Percentiles rank a stretch among this genome's conserved stretches.
Conservation (phyloP, 2,329 filamentous ascomycete genomes). For the Beauveria australis region DNA sequence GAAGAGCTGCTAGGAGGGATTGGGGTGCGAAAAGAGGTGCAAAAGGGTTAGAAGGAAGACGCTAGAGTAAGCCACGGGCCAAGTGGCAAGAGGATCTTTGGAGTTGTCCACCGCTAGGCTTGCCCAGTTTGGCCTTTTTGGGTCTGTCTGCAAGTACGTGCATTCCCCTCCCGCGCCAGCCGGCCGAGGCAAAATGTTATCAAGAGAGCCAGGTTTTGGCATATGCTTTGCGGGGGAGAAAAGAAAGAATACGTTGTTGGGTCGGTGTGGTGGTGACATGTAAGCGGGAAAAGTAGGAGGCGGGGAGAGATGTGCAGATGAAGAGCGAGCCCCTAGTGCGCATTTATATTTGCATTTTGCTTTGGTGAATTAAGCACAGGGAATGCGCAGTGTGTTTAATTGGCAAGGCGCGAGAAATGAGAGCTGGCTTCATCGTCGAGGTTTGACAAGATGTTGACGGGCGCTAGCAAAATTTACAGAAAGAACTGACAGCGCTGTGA, state of each 20-base stretch:
- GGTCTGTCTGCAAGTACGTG: background rate
- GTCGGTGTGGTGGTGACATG: background rate
- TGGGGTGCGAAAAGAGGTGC: background rate
- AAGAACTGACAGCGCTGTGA: background rate
- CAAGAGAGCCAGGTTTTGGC: background rate
- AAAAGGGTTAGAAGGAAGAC: background rate
- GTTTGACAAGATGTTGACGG: background rate
- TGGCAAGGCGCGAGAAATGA: background rate
- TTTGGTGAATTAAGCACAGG: too few species aligned
- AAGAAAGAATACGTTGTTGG: background rate
- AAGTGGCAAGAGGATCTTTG: background rate
- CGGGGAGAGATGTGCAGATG: background rate
- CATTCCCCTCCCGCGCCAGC: background rate
- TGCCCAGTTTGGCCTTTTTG: too few species aligned
- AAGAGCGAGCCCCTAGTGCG: background rate
- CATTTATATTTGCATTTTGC: background rate
- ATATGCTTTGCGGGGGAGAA: background rate
- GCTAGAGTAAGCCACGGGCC: background rate
- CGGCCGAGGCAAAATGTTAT: background rate
- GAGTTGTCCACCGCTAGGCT: too few species aligned
- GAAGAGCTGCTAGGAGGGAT: background rate
- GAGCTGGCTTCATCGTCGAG: background rate
- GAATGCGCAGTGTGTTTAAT: background rate
- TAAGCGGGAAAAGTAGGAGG: background rate
- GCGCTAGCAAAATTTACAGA: background rate